Evolutionary conservation across 2,329 filamentous ascomycete genomes (phyloP).

Genomic region (Arthrinium puccinioides): DNA sequence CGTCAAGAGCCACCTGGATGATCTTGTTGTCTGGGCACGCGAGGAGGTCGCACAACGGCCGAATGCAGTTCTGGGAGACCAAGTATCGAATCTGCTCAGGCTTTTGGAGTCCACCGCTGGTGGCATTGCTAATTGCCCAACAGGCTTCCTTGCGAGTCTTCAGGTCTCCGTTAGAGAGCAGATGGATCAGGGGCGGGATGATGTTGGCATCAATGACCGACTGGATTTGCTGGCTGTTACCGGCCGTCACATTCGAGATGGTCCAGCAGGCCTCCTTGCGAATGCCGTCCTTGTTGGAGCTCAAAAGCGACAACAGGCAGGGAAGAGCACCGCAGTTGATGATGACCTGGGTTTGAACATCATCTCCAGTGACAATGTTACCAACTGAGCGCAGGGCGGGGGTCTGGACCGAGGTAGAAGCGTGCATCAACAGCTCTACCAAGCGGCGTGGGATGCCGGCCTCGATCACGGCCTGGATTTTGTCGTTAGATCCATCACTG

Average conservation of each 20-base stretch:
- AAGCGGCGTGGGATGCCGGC: conserved; percentile 93
- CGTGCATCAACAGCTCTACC: conserved; percentile 96
- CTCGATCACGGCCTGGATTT: conserved; percentile 98
- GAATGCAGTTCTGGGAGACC: conserved; percentile 90
- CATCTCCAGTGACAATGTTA: conserved; percentile 97
- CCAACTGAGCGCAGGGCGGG: conserved; percentile 94
- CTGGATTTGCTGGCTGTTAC: conserved; percentile 97
- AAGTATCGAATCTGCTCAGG: conserved; percentile 97
- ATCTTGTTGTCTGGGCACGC: conserved; percentile 99
- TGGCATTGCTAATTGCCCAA: conserved; percentile 99
- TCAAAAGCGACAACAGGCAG: conserved; percentile 85
- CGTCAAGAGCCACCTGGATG: conserved; percentile 95
- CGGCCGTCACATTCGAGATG: conserved; percentile 97
- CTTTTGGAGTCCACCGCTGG: conserved; percentile 94
- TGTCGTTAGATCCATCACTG: conserved; percentile 96
- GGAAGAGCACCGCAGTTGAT: conserved; percentile 96
- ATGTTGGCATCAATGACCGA: conserved; percentile 94
- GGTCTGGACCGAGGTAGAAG: conserved; percentile 96
- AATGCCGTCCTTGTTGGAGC: conserved; percentile 97
- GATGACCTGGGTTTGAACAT: conserved; percentile 97
- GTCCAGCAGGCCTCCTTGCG: conserved; percentile 99
- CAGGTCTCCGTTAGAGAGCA: conserved; percentile 92
- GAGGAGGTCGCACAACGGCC: conserved; percentile 90
- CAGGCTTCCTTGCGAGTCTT: conserved; percentile 99
- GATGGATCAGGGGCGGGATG: conserved; percentile 90